Conservation (phyloP, 768 basidiomycete species). For the Scleroderma bovista region DNA sequence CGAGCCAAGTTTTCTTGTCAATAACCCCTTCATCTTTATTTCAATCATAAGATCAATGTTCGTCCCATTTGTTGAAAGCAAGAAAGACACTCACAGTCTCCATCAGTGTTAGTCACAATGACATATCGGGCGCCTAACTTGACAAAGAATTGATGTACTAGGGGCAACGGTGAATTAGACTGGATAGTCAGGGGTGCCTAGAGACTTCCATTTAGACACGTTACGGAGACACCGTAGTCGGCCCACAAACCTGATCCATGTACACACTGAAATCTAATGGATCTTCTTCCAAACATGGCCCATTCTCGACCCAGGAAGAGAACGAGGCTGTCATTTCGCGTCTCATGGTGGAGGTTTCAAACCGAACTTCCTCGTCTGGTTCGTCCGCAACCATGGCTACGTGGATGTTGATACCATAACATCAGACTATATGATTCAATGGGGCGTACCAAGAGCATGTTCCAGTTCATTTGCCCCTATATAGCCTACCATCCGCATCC, state of each 20-base stretch:
- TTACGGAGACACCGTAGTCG: background rate
- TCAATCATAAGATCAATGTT: background rate
- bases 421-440: background rate
- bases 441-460: slow-evolving; percentile 73
- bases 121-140: slow-evolving; percentile 93
- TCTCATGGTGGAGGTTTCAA: slow-evolving; percentile 46
- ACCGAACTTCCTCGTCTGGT: slow-evolving; percentile 59
- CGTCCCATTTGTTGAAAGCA: no score
- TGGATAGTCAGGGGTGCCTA: slow-evolving; percentile 86
- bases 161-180: slow-evolving; percentile 81
- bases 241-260: slow-evolving; percentile 71
- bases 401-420: background rate
- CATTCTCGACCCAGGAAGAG: slow-evolving; percentile 51
- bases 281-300: slow-evolving; percentile 32
- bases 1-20: slow-evolving; percentile 92
- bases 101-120: slow-evolving; percentile 76
- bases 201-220: background rate
- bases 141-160: slow-evolving; percentile 89
- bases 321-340: slow-evolving; percentile 49
- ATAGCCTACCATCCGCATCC: slow-evolving; percentile 76
- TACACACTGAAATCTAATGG: slow-evolving; percentile 80
- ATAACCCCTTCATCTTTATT: slow-evolving; percentile 79
- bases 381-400: slow-evolving; percentile 73
- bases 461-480: slow-evolving; percentile 92
- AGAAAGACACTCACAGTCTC: slow-evolving; percentile 55